A percentile compares a stretch with the other conserved stretches of the same genome.
These are phyloP conservation scores for Acanthochlamys bracteata DNA, from an alignment of 106 monocot species.

Conservation along the genomic window DNA sequence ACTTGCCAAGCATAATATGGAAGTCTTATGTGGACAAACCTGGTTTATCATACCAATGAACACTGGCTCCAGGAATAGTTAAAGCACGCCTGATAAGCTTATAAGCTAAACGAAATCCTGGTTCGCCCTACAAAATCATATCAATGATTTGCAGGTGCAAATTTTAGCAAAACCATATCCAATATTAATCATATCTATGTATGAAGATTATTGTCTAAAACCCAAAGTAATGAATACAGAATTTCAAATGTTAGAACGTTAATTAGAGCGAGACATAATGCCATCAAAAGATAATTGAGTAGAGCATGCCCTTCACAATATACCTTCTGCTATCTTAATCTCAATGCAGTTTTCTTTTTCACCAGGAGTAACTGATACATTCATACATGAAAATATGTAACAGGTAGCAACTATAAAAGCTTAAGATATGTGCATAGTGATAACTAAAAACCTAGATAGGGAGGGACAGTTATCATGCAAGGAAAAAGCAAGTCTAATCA, in stretches of 20 bases:
- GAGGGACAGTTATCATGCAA: too few relatives aligned
- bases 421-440: too few relatives aligned
- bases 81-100: constrained; percentile 69
- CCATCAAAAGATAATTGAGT: background rate
- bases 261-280: background rate
- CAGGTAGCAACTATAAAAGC: too few relatives aligned
- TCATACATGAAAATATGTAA: too few relatives aligned
- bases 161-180: background rate
- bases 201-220: background rate
- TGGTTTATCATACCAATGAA: constrained; percentile 99
- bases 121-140: constrained; percentile 52
- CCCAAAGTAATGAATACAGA: background rate
- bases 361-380: too few relatives aligned
- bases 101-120: constrained; percentile 75
- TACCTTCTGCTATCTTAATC: background rate
- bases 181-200: background rate
- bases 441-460: too few relatives aligned
- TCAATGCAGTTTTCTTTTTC: background rate
- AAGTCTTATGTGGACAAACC: constrained; percentile 29
- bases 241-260: background rate
- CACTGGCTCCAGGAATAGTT: constrained; percentile 61
- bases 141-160: background rate
- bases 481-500: too few relatives aligned
- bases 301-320: background rate
- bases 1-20: background rate